Evolutionary conservation across 345 rosid genomes (phyloP).

Genomic region (Pugionium cornutum): DNA sequence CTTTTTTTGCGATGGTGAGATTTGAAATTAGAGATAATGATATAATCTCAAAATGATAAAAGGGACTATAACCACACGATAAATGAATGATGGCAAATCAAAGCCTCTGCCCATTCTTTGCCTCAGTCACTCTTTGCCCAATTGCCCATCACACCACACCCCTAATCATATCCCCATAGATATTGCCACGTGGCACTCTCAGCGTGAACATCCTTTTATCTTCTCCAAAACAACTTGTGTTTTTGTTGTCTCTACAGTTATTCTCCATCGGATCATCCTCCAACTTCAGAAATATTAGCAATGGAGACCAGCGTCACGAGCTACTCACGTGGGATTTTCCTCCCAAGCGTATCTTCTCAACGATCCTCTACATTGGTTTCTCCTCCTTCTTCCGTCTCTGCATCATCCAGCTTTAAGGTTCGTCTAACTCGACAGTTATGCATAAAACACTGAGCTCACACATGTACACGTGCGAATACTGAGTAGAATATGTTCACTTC

Average conservation of each 20-base stretch:
- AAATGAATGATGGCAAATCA: slow-evolving; percentile 36
- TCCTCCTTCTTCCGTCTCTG: slow-evolving; percentile 54
- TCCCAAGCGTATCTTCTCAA: slow-evolving; percentile 69
- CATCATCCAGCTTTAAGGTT: slow-evolving; percentile 73
- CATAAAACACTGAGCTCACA: not conserved
- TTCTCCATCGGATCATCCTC: not conserved
- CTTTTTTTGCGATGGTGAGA: not conserved
- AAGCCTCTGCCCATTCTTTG: slow-evolving; percentile 26
- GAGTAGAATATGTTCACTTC: not conserved
- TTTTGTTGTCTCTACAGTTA: slow-evolving; percentile 22
- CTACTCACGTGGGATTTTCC: slow-evolving; percentile 62
- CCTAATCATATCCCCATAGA: slow-evolving; percentile 26
- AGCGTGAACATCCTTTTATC: slow-evolving; percentile 30
- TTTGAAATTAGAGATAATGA: not conserved
- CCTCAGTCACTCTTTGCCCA: slow-evolving; percentile 26
- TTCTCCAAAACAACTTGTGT: slow-evolving; percentile 28
- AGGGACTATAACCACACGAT: slow-evolving; percentile 39
- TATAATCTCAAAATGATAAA: slow-evolving; percentile 22
- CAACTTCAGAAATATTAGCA: not conserved
- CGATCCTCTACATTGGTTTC: slow-evolving; percentile 63
- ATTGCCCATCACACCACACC: slow-evolving; percentile 31
- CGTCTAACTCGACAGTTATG: slow-evolving; percentile 13
- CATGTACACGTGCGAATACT: slow-evolving; percentile 7
- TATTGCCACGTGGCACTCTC: slow-evolving; percentile 39
- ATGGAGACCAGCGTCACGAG: slow-evolving; percentile 78